Percentiles rank a stretch among this genome's conserved stretches.
phyloP scores from a whole-genome alignment of 2,329 filamentous ascomycete species.

The Hypoxylon sp. region DNA sequence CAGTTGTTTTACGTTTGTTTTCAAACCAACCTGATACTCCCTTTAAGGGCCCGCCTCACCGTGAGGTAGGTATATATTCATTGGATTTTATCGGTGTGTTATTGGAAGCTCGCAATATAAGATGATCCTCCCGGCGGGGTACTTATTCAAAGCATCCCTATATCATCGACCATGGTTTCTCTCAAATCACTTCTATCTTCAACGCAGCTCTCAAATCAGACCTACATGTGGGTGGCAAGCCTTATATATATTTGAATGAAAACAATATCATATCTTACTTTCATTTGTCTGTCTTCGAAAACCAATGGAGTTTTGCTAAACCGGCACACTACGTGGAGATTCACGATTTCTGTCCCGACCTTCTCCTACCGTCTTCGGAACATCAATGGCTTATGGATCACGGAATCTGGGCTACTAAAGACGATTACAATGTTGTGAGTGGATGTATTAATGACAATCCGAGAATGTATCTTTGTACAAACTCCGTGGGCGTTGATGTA shows the following conservation, averaged over 20 bases:
- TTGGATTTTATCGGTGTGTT: neutral
- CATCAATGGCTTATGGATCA: neutral
- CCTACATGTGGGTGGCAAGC: neutral
- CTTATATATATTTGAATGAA: neutral
- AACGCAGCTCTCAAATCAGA: neutral
- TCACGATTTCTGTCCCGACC: neutral
- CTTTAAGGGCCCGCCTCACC: neutral
- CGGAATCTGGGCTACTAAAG: too few relatives aligned
- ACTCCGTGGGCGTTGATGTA: too few relatives aligned
- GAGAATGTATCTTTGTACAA: too few relatives aligned
- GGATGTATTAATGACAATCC: too few relatives aligned
- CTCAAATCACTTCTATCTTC: neutral
- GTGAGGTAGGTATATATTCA: too few relatives aligned
- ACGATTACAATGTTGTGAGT: too few relatives aligned
- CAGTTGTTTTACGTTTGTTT: neutral
- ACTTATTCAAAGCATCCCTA: neutral
- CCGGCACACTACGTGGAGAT: slow-evolving; percentile 7
- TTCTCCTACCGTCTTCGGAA: slow-evolving; percentile 5
- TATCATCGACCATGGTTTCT: neutral
- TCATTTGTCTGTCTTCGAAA: neutral
- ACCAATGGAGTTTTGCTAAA: neutral
- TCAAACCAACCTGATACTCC: neutral
- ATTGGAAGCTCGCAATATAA: neutral
- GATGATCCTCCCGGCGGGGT: neutral
- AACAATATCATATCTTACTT: slow-evolving; percentile 7